Percentiles rank a stretch among this genome's conserved stretches.
phyloP scores from a whole-genome alignment of 73 alveolate genomes.

The Halteria grandinella region DNA sequence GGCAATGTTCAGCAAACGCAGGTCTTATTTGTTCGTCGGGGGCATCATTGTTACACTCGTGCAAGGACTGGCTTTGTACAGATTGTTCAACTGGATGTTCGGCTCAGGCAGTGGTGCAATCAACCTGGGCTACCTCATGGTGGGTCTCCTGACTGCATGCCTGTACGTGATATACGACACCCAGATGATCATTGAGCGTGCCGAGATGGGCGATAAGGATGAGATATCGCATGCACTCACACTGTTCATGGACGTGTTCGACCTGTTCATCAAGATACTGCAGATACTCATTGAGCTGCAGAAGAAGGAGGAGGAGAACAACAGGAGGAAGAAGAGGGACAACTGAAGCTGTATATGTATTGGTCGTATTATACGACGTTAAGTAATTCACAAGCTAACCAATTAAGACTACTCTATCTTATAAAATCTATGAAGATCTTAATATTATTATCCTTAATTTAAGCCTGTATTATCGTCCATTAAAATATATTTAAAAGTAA shows the following conservation, averaged over 20 bases:
- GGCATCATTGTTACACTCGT: conserved; percentile 54
- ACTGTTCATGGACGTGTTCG: conserved; percentile 69
- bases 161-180: conserved; percentile 74
- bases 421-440: background rate
- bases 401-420: too few relatives aligned
- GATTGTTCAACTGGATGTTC: conserved; percentile 37
- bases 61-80: conserved; percentile 4
- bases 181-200: conserved; percentile 65
- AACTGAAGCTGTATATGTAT: background rate
- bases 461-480: too few relatives aligned
- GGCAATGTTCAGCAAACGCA: conserved; percentile 61
- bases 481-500: too few relatives aligned
- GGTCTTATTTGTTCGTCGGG: conserved; percentile 63
- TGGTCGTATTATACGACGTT: too few relatives aligned
- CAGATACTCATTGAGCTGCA: conserved; percentile 49
- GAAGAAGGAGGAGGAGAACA: conserved; percentile 39
- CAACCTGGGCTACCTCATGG: conserved; percentile 34
- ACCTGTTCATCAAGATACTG: conserved; percentile 63
- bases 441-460: too few relatives aligned
- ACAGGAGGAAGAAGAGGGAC: conserved; percentile 5
- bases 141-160: conserved; percentile 57
- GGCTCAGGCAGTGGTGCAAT: conserved; percentile 12
- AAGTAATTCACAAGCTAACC: too few relatives aligned
- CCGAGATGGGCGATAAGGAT: conserved; percentile 61
- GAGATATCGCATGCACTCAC: conserved; percentile 53